Conservation (phyloP, 495 filamentous ascomycete genomes). For the Chaetomium cochliodes region DNA sequence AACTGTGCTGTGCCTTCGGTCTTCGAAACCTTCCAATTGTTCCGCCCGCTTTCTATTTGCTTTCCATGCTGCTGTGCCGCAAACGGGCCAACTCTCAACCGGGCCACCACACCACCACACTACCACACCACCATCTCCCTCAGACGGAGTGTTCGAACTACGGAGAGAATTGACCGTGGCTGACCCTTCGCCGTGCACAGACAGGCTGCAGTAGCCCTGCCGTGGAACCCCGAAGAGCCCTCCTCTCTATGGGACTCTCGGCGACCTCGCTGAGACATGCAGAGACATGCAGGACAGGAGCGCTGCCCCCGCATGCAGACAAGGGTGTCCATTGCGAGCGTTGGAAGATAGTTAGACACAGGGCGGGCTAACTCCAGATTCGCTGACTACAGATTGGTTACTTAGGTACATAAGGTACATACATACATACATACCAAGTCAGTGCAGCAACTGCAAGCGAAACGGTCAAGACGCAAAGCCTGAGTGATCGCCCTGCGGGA, state of each 20-base stretch:
- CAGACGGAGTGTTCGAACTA: conserved; percentile 6
- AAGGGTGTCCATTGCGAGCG: not conserved
- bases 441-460: not conserved
- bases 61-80: conserved; percentile 16
- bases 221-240: conserved; percentile 2
- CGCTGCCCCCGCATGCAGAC: not conserved
- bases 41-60: not conserved
- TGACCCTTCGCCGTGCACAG: not conserved
- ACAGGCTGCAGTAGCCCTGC: not conserved
- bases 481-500: conserved; percentile 6
- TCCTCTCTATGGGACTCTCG: not conserved
- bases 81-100: not conserved
- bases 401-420: too few relatives aligned
- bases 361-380: too few relatives aligned
- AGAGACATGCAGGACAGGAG: conserved; percentile 21
- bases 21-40: not conserved
- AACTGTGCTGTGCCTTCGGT: too few relatives aligned
- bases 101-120: not conserved
- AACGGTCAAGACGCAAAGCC: not conserved
- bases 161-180: conserved; percentile 8
- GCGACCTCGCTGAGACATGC: conserved; percentile 19
- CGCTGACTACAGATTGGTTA: too few relatives aligned
- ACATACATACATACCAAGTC: too few relatives aligned
- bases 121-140: conserved; percentile 2
- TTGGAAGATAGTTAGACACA: not conserved